phyloP scores from a whole-genome alignment of 75 land plant species.

The Pinus tabuliformis region DNA sequence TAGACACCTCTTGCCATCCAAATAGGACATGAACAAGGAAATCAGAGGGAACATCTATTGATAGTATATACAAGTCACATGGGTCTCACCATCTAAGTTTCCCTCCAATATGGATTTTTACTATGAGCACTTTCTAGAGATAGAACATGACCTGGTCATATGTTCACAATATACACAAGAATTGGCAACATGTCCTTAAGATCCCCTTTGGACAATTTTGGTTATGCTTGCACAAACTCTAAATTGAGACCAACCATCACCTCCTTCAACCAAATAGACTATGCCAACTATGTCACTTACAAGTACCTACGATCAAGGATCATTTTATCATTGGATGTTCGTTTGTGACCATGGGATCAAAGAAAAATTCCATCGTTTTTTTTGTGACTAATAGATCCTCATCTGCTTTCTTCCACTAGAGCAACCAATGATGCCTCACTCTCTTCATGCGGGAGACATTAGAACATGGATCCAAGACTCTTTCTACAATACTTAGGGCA shows the following conservation, averaged over 20 bases:
- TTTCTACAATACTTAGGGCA: too few relatives aligned
- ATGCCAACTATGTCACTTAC: not conserved
- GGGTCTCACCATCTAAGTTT: too few relatives aligned
- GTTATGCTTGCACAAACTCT: not conserved
- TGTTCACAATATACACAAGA: not conserved
- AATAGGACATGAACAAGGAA: too few relatives aligned
- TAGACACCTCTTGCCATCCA: too few relatives aligned
- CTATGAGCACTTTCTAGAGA: not conserved
- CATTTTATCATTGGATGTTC: not conserved
- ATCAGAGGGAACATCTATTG: too few relatives aligned
- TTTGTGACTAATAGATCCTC: not conserved
- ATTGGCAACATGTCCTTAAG: not conserved
- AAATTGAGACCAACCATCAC: too few relatives aligned
- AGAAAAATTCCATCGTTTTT: not conserved
- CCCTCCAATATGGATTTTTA: not conserved
- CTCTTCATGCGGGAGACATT: not conserved
- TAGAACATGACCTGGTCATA: not conserved
- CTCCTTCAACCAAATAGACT: not conserved
- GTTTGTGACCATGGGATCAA: not conserved
- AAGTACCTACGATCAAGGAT: not conserved
- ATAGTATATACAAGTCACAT: too few relatives aligned
- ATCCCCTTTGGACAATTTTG: not conserved
- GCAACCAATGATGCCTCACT: not conserved
- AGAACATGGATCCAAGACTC: too few relatives aligned
- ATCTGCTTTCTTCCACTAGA: not conserved